phyloP scores from a whole-genome alignment of 257 asterid genomes.

The Sherardia arvensis region DNA sequence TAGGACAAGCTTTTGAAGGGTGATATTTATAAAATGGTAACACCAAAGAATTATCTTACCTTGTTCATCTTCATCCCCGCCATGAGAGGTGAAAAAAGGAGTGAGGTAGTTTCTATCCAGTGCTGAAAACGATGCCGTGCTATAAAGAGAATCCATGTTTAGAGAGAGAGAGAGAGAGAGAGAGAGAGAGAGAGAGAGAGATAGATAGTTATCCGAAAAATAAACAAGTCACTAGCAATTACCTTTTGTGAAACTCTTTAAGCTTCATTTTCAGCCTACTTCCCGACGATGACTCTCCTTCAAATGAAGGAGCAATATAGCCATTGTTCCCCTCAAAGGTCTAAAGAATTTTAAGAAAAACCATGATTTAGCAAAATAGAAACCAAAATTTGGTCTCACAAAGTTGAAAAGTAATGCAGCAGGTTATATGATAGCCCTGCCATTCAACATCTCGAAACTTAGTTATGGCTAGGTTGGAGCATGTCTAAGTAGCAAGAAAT shows the following conservation, averaged over 20 bases:
- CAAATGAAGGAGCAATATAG: conserved; percentile 72
- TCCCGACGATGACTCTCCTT: conserved; percentile 80
- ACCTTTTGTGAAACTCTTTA: conserved; percentile 83
- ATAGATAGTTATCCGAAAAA: not conserved
- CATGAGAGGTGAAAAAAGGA: conserved; percentile 86
- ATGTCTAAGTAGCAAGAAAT: not conserved
- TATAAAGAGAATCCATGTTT: conserved; percentile 23
- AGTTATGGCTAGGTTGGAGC: not conserved
- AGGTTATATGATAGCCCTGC: not conserved
- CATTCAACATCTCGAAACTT: not conserved
- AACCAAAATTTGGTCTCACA: not conserved
- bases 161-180: too few relatives aligned
- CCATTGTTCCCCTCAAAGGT: conserved; percentile 60
- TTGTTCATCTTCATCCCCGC: conserved; percentile 69
- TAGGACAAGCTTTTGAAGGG: not conserved
- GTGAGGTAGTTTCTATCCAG: conserved; percentile 93
- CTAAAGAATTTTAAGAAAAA: conserved; percentile 31
- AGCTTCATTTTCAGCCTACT: conserved; percentile 88
- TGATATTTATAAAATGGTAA: too few relatives aligned
- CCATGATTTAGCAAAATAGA: not conserved
- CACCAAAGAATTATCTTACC: conserved; percentile 37
- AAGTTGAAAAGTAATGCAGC: not conserved
- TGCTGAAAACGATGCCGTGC: conserved; percentile 84
- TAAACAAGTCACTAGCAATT: not conserved
- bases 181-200: too few relatives aligned